phyloP scores from a whole-genome alignment of 75 land plant genomes.

The Pinus tabuliformis region DNA sequence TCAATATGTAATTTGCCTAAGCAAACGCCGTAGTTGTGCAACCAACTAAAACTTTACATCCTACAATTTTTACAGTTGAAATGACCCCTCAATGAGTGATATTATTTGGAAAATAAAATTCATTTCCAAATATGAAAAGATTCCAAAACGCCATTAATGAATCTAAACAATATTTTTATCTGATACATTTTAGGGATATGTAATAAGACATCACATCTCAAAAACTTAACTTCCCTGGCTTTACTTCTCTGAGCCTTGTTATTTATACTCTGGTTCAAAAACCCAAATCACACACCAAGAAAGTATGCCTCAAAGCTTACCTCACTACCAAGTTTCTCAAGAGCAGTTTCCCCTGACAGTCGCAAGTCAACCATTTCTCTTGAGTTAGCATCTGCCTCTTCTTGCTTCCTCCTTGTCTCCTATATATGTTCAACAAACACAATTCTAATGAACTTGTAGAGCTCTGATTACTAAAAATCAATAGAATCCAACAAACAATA shows the following conservation, averaged over 20 bases:
- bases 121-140: background rate
- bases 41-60: background rate
- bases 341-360: slow-evolving; percentile 58
- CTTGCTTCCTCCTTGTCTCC: slow-evolving; percentile 77
- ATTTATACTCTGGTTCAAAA: background rate
- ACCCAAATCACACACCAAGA: background rate
- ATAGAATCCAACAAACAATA: background rate
- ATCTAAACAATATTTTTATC: too few relatives aligned
- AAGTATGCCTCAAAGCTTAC: slow-evolving; percentile 42
- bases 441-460: background rate
- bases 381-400: slow-evolving; percentile 57
- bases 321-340: slow-evolving; percentile 61
- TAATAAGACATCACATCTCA: background rate
- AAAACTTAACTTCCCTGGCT: background rate
- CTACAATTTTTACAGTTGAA: background rate
- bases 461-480: background rate
- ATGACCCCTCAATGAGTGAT: background rate
- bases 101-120: background rate
- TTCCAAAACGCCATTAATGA: background rate
- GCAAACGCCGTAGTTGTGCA: background rate
- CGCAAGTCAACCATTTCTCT: slow-evolving; percentile 38
- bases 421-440: slow-evolving; percentile 14
- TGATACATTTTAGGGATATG: background rate
- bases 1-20: background rate
- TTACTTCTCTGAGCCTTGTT: background rate